phyloP scores from a whole-genome alignment of 2,329 filamentous ascomycete species.

The Talaromyces sp. region DNA sequence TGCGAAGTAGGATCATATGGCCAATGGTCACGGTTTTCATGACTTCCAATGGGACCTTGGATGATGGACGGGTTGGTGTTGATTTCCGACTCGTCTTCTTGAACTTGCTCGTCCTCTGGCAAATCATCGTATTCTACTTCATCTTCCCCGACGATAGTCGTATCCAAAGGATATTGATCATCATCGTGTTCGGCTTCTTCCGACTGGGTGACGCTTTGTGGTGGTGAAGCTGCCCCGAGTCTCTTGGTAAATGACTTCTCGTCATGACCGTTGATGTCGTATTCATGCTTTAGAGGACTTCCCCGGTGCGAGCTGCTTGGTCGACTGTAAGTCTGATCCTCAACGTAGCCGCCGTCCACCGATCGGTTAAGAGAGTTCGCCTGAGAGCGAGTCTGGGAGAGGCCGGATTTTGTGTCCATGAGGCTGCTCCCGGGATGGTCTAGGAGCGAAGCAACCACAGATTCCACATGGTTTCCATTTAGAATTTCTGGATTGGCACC shows the following conservation, averaged over 20 bases:
- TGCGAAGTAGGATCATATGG: constrained; percentile 53
- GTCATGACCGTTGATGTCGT: constrained; percentile 31
- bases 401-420: constrained; percentile 57
- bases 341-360: constrained; percentile 22
- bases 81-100: constrained; percentile 56
- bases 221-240: constrained; percentile 45
- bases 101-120: constrained; percentile 61
- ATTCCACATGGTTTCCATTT: constrained; percentile 70
- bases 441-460: constrained; percentile 82
- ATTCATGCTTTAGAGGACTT: constrained; percentile 43
- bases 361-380: constrained; percentile 37
- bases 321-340: constrained; percentile 19
- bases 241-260: constrained; percentile 35
- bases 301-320: constrained; percentile 25
- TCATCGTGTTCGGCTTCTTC: constrained; percentile 33
- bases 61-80: constrained; percentile 82
- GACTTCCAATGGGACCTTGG: constrained; percentile 64
- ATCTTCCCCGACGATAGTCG: constrained; percentile 62
- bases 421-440: constrained; percentile 61
- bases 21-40: constrained; percentile 49
- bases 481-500: constrained; percentile 73
- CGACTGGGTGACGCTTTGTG: constrained; percentile 51
- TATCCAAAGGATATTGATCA: constrained; percentile 54
- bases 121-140: constrained; percentile 57
- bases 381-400: constrained; percentile 43